Percentiles rank a stretch among this genome's conserved stretches.
Evolutionary conservation across 108 stramenopile genomes (phyloP).

Genomic region (Pseudonitzschia pungens): DNA sequence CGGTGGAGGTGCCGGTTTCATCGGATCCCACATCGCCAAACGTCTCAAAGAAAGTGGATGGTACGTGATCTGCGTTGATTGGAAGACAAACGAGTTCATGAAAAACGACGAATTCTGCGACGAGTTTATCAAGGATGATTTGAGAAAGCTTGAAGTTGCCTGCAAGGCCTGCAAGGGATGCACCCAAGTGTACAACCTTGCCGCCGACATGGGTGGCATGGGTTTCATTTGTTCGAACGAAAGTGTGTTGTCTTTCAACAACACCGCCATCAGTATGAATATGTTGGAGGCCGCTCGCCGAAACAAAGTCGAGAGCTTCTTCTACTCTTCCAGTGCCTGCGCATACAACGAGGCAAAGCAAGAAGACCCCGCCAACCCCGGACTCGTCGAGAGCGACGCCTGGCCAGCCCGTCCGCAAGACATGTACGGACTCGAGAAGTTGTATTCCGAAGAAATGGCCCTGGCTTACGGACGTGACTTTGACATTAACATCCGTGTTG

Average conservation of each 20-base stretch:
- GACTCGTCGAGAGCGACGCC: slow-evolving; percentile 93
- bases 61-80: slow-evolving; percentile 92
- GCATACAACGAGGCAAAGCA: slow-evolving; percentile 99
- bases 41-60: slow-evolving; percentile 90
- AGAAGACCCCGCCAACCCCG: slow-evolving; percentile 95
- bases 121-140: slow-evolving; percentile 93
- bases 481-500: slow-evolving; percentile 89
- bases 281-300: slow-evolving; percentile 97
- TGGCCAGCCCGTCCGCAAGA: slow-evolving; percentile 99
- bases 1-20: slow-evolving; percentile 97
- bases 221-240: slow-evolving; percentile 98
- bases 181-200: slow-evolving; percentile 96
- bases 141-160: slow-evolving; percentile 94
- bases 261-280: slow-evolving; percentile 98
- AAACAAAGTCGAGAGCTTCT: slow-evolving; percentile 86
- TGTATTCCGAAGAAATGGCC: slow-evolving; percentile 99
- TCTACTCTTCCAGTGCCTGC: slow-evolving; percentile 95
- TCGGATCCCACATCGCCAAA: slow-evolving; percentile 96
- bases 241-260: slow-evolving; percentile 96
- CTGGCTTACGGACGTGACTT: slow-evolving; percentile 97
- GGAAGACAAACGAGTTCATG: slow-evolving; percentile 99
- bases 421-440: slow-evolving; percentile 99
- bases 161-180: slow-evolving; percentile 93
- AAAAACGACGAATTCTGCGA: slow-evolving; percentile 93
- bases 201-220: slow-evolving; percentile 99